Evolutionary conservation across 2,329 filamentous ascomycete genomes (phyloP).

Genomic region (Calonectria henricotiae): DNA sequence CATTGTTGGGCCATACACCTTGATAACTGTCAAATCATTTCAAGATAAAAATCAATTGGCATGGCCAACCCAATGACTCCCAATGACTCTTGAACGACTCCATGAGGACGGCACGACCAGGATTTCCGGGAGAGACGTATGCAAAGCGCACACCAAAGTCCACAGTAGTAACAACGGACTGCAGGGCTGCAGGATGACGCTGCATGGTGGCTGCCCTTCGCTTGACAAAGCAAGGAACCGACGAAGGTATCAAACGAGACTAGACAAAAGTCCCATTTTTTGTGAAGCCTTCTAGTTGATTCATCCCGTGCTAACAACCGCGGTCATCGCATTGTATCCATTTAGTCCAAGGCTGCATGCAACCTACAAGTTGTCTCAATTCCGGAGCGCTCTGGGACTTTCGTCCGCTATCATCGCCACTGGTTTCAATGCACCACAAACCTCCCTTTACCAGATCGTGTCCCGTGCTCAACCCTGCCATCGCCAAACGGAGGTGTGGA

Average conservation of each 20-base stretch:
- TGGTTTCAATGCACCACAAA: slow-evolving; percentile 20
- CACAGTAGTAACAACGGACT: slow-evolving; percentile 26
- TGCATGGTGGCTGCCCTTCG: slow-evolving; percentile 32
- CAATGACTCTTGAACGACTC: not conserved
- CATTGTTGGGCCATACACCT: not conserved
- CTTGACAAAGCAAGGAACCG: slow-evolving; percentile 19
- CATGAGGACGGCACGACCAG: not conserved
- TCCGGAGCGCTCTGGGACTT: slow-evolving; percentile 14
- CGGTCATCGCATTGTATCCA: slow-evolving; percentile 16
- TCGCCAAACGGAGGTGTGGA: slow-evolving; percentile 14
- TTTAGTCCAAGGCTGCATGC: slow-evolving; percentile 24
- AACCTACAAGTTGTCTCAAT: slow-evolving; percentile 24
- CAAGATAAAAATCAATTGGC: not conserved
- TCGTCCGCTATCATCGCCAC: slow-evolving; percentile 16
- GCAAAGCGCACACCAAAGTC: slow-evolving; percentile 2
- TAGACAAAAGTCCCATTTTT: slow-evolving; percentile 38
- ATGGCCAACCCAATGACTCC: not conserved
- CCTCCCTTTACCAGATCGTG: slow-evolving; percentile 12
- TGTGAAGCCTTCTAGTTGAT: slow-evolving; percentile 22
- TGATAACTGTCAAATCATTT: not conserved
- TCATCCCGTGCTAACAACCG: slow-evolving; percentile 17
- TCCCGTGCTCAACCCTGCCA: not conserved
- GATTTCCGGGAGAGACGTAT: slow-evolving; percentile 1
- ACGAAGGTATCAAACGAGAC: slow-evolving; percentile 22
- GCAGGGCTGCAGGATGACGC: slow-evolving; percentile 31